Percentiles rank a stretch among this genome's conserved stretches.
These are phyloP conservation scores for Wilcoxina mikolae DNA, from an alignment of 495 filamentous ascomycete species.

Conservation along the genomic window DNA sequence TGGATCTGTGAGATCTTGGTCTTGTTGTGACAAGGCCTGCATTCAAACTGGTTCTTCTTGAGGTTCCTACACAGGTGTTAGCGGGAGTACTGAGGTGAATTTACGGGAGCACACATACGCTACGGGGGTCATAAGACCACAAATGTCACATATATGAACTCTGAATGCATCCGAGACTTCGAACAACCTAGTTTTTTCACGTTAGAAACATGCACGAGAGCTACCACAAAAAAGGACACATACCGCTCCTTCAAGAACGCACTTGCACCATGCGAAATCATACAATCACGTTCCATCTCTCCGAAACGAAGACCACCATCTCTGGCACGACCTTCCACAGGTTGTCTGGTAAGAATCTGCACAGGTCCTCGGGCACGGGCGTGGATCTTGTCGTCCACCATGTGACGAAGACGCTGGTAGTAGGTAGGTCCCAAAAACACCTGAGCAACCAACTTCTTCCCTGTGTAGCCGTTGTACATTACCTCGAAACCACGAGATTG, in stretches of 20 bases:
- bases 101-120: conserved; percentile 62
- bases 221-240: background rate
- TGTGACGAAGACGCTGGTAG: conserved; percentile 95
- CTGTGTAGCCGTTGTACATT: conserved; percentile 97
- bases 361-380: conserved; percentile 87
- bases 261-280: conserved; percentile 96
- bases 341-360: conserved; percentile 93
- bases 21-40: conserved; percentile 95
- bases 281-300: conserved; percentile 99
- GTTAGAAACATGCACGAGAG: background rate
- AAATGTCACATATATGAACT: conserved; percentile 97
- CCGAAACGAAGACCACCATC: conserved; percentile 98
- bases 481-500: conserved; percentile 94
- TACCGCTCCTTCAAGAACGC: conserved; percentile 86
- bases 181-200: conserved; percentile 45
- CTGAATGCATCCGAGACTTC: conserved; percentile 96
- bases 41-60: conserved; percentile 87
- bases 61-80: conserved; percentile 54
- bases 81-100: conserved; percentile 1
- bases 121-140: conserved; percentile 95
- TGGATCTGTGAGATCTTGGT: conserved; percentile 92
- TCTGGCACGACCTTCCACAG: conserved; percentile 93
- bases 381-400: conserved; percentile 99
- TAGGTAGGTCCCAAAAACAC: conserved; percentile 97
- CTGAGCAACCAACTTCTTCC: conserved; percentile 78